Percentiles rank a stretch among this genome's conserved stretches.
These are phyloP conservation scores for Chloris gayana DNA, from an alignment of 176 grass and related monocot genomes.

Conservation along the genomic window DNA sequence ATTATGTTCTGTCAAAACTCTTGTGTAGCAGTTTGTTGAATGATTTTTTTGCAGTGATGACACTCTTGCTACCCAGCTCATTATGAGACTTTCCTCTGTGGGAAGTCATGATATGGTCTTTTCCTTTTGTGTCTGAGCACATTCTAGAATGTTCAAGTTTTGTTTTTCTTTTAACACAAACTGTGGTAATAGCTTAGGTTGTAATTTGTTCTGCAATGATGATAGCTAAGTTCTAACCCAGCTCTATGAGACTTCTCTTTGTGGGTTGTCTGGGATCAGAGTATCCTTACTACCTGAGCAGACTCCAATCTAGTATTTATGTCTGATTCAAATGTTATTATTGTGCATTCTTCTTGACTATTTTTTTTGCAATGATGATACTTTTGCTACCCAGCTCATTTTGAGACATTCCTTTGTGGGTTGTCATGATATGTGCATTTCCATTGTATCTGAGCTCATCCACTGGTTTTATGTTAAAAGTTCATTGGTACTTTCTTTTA, in stretches of 20 bases:
- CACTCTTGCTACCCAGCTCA: slow-evolving; percentile 77
- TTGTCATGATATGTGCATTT: slow-evolving; percentile 50
- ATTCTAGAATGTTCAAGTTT: neutral
- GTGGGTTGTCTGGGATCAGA: slow-evolving; percentile 59
- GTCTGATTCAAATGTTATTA: neutral
- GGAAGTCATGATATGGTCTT: slow-evolving; percentile 54
- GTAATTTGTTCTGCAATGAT: slow-evolving; percentile 15
- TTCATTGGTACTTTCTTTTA: neutral
- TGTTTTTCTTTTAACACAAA: neutral
- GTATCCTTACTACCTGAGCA: slow-evolving; percentile 54
- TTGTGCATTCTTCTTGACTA: neutral
- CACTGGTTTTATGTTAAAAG: neutral
- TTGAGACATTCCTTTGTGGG: slow-evolving; percentile 82
- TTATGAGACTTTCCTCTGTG: slow-evolving; percentile 84
- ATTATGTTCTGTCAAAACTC: neutral
- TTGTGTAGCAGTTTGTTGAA: neutral
- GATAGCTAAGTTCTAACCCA: slow-evolving; percentile 57
- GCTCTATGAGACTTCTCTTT: slow-evolving; percentile 80
- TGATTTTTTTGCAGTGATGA: slow-evolving; percentile 45
- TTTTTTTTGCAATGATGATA: slow-evolving; percentile 48
- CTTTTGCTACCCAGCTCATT: slow-evolving; percentile 85
- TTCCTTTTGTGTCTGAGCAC: slow-evolving; percentile 64
- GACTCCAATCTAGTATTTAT: neutral
- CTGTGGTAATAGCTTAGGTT: neutral
- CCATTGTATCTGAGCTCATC: slow-evolving; percentile 66